Conservation (phyloP, 2,329 filamentous ascomycete genomes). For the Thelonectria discophora region DNA sequence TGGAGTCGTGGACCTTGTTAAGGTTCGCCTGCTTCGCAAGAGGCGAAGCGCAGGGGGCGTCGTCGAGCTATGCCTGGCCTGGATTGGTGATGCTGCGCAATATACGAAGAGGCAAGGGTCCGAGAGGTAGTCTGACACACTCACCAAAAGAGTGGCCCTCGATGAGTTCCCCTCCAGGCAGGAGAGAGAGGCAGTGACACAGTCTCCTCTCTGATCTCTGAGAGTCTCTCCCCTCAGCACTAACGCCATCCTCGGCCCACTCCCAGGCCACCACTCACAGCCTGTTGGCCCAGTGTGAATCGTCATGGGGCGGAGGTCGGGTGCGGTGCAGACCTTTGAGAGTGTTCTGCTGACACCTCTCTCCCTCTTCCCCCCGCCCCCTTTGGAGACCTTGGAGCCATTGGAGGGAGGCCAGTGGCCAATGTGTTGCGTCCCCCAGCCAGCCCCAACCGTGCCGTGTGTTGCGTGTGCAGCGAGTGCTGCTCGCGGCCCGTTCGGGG, state of each 20-base stretch:
- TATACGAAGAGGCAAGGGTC: conserved; percentile 58
- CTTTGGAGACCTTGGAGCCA: no score
- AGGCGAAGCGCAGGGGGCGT: conserved; percentile 20
- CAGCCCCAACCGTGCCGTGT: conserved; percentile 24
- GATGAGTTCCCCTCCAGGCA: no score
- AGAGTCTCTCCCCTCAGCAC: conserved; percentile 39
- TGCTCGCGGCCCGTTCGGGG: conserved; percentile 17
- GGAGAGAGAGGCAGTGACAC: conserved; percentile 24
- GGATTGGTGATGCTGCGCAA: conserved; percentile 52
- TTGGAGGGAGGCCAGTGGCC: background rate
- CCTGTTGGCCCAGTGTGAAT: conserved; percentile 24
- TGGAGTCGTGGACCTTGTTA: conserved; percentile 32
- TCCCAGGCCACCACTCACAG: conserved; percentile 39
- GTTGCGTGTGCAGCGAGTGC: conserved; percentile 31
- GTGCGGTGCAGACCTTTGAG: conserved; percentile 18
- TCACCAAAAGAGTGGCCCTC: conserved; percentile 53
- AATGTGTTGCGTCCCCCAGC: background rate
- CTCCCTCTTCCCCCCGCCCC: conserved; percentile 4
- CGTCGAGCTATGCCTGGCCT: background rate
- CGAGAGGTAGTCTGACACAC: conserved; percentile 54
- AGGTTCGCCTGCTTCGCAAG: conserved; percentile 45
- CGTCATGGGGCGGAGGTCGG: conserved; percentile 23
- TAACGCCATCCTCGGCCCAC: conserved; percentile 46
- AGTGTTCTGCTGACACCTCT: conserved; percentile 42
- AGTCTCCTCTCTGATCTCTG: conserved; percentile 25